phyloP scores from a whole-genome alignment of 371 early-diverging fungal genomes.

The Lichtheimia hyalospora region DNA sequence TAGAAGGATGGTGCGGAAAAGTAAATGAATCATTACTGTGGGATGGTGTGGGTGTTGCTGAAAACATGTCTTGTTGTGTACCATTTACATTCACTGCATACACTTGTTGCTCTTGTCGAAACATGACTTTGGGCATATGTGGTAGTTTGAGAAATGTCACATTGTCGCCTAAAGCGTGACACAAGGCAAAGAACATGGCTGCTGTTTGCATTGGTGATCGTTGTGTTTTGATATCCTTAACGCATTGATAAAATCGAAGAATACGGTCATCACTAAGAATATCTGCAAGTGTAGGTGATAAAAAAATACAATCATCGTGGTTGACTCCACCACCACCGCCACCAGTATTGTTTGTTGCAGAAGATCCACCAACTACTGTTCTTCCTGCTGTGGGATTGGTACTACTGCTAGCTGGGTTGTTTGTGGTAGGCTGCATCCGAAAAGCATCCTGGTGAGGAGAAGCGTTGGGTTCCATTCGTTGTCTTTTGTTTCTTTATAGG shows the following conservation, averaged over 20 bases:
- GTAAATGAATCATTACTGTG: background rate
- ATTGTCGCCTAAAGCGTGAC: conserved; percentile 47
- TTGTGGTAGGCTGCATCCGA: conserved; percentile 7
- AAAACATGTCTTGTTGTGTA: conserved; percentile 36
- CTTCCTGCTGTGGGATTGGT: background rate
- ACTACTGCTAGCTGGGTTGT: background rate
- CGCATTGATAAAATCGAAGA: conserved; percentile 48
- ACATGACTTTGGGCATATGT: conserved; percentile 48
- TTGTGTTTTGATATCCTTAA: conserved; percentile 51
- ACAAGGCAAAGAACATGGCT: conserved; percentile 52
- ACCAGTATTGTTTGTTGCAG: background rate
- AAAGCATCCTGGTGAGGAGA: conserved; percentile 15
- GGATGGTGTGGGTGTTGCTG: conserved; percentile 2
- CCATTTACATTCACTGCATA: conserved; percentile 49
- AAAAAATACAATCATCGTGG: conserved; percentile 38
- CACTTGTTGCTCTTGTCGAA: conserved; percentile 48
- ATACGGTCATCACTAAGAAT: conserved; percentile 49
- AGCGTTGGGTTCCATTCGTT: conserved; percentile 6
- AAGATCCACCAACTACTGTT: background rate
- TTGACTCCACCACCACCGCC: background rate
- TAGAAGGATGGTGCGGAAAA: conserved; percentile 3
- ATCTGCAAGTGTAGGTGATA: conserved; percentile 46
- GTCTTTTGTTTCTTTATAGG: background rate
- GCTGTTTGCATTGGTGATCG: conserved; percentile 42
- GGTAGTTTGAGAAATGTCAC: conserved; percentile 46